phyloP scores from a whole-genome alignment of 225 moss, liverwort and hornwort genomes.

The Polytrichum commune region DNA sequence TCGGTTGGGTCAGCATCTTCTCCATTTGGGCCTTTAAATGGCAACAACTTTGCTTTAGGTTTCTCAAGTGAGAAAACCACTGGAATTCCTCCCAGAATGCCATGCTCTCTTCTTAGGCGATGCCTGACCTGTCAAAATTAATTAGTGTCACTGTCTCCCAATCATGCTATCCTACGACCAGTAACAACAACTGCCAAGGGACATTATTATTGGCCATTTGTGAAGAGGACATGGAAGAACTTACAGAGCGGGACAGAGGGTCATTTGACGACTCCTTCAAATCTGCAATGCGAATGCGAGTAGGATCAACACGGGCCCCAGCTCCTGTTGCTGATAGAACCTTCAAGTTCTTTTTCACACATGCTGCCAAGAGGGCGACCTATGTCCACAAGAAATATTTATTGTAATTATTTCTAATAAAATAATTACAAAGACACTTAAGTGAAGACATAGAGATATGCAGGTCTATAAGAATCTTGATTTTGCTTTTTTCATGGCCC shows the following conservation, averaged over 20 bases:
- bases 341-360: slow-evolving; percentile 79
- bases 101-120: slow-evolving; percentile 87
- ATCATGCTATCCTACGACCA: not conserved
- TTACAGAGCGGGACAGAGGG: slow-evolving; percentile 95
- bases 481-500: too few species aligned
- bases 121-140: slow-evolving; percentile 71
- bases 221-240: not conserved
- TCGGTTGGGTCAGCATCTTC: slow-evolving; percentile 73
- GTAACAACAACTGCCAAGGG: slow-evolving; percentile 1
- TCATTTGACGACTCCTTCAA: slow-evolving; percentile 91
- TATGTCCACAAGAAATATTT: slow-evolving; percentile 12
- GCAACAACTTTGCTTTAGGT: slow-evolving; percentile 81
- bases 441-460: too few species aligned
- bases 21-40: slow-evolving; percentile 72
- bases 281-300: slow-evolving; percentile 91
- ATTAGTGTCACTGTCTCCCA: slow-evolving; percentile 5
- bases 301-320: slow-evolving; percentile 95
- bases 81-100: slow-evolving; percentile 79
- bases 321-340: slow-evolving; percentile 96
- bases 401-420: too few species aligned
- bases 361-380: slow-evolving; percentile 89
- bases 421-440: too few species aligned
- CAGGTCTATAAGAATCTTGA: too few species aligned
- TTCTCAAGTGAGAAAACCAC: slow-evolving; percentile 93
- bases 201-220: not conserved